Percentiles rank a stretch among this genome's conserved stretches.
Evolutionary conservation across 2,329 filamentous ascomycete genomes (phyloP).

Genomic region (Exophiala viscosa): DNA sequence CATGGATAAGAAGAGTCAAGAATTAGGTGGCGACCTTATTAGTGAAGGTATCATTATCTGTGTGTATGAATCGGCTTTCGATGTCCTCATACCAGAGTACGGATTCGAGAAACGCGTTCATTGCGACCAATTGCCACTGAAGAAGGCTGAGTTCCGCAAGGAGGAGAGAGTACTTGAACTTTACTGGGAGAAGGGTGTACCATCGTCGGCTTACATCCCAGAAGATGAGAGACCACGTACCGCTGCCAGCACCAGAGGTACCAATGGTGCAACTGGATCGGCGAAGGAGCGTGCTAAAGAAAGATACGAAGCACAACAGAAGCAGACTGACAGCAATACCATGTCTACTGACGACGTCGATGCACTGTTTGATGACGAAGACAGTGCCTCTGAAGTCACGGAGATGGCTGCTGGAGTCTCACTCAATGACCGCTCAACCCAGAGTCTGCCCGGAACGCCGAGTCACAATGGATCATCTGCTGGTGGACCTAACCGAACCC

Average conservation of each 20-base stretch:
- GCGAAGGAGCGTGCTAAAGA: conserved; percentile 79
- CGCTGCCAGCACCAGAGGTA: conserved; percentile 66
- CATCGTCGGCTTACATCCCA: conserved; percentile 90
- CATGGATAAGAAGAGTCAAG: conserved; percentile 88
- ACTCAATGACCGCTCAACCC: conserved; percentile 80
- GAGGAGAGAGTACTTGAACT: conserved; percentile 90
- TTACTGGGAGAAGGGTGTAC: conserved; percentile 99
- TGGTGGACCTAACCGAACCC: conserved; percentile 75
- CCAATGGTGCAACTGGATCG: conserved; percentile 74
- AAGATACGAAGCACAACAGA: conserved; percentile 83
- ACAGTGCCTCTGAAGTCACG: conserved; percentile 82
- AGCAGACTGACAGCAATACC: conserved; percentile 90
- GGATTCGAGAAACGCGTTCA: conserved; percentile 99
- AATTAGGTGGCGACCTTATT: conserved; percentile 85
- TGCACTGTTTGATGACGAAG: conserved; percentile 92
- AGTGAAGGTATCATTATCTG: conserved; percentile 94
- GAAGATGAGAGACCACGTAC: conserved; percentile 94
- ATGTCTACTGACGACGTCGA: conserved; percentile 91
- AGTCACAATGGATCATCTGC: conserved; percentile 67
- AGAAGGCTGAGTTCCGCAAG: conserved; percentile 99
- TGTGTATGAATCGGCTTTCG: conserved; percentile 97
- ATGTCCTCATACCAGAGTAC: conserved; percentile 95
- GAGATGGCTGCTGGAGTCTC: conserved; percentile 90
- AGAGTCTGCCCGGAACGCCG: conserved; percentile 91
- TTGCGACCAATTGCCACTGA: conserved; percentile 91